phyloP scores from a whole-genome alignment of 2,329 filamentous ascomycete genomes.

The Diplocarpon mali region DNA sequence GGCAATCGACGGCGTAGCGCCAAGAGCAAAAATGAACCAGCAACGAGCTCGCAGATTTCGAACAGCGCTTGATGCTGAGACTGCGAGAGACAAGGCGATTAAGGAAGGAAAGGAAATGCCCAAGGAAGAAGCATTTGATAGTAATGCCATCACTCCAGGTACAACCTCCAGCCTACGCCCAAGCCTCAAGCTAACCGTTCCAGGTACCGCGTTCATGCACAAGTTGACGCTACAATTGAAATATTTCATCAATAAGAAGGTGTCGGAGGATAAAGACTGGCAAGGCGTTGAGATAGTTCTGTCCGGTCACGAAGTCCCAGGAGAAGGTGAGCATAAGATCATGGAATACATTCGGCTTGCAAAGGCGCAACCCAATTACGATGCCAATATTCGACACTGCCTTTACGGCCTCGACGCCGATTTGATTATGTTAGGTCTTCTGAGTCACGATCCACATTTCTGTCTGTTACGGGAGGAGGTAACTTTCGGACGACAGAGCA shows the following conservation, averaged over 20 bases:
- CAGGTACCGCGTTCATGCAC: slow-evolving; percentile 83
- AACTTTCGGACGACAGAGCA: slow-evolving; percentile 81
- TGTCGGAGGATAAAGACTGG: slow-evolving; percentile 95
- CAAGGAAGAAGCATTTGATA: slow-evolving; percentile 92
- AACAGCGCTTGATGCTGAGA: slow-evolving; percentile 83
- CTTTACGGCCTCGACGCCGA: slow-evolving; percentile 95
- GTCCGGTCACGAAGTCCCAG: slow-evolving; percentile 94
- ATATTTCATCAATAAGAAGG: slow-evolving; percentile 98
- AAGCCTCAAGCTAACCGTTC: slow-evolving; percentile 27
- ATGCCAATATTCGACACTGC: slow-evolving; percentile 90
- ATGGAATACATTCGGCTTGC: slow-evolving; percentile 99
- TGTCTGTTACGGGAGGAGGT: slow-evolving; percentile 95
- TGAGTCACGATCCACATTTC: slow-evolving; percentile 97
- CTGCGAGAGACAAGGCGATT: slow-evolving; percentile 84
- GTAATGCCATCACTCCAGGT: slow-evolving; percentile 96
- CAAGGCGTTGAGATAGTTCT: slow-evolving; percentile 93
- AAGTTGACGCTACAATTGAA: slow-evolving; percentile 88
- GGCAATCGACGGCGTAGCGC: slow-evolving; percentile 96
- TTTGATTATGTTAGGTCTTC: slow-evolving; percentile 93
- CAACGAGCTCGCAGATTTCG: slow-evolving; percentile 91
- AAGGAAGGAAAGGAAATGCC: slow-evolving; percentile 83
- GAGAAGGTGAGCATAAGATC: slow-evolving; percentile 98
- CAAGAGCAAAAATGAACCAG: slow-evolving; percentile 99
- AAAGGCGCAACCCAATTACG: slow-evolving; percentile 88
- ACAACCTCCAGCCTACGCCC: slow-evolving; percentile 7